Evolutionary conservation across 2,329 filamentous ascomycete genomes (phyloP), one percentile per base, ranked within the genome.

Genomic region (Aspergillus pseudoglaucus): DNA sequence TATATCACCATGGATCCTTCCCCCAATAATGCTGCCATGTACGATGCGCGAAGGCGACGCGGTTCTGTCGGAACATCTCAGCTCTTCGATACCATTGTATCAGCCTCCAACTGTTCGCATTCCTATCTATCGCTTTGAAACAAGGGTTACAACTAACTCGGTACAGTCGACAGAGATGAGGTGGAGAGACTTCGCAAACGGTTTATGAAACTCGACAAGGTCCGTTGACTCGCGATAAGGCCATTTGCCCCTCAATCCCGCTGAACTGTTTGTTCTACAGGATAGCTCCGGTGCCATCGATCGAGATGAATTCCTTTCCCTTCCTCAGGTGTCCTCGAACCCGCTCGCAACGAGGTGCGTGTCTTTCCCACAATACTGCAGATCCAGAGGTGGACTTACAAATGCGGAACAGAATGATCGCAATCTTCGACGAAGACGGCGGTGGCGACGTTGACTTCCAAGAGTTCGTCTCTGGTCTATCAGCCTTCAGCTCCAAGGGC

Each of bases 151-250:
- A 25, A 56, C 47, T 32, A 25, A 12, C 35, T 35, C 18, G 27
- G 14, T 23, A 60, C 62, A 97, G 91, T 98, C 77, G 88, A 98
- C 76, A 85, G 88, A 69, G 93, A 98, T 64, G 93, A 98, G 72
- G 90, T 98, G 51, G 93, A 97, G 68, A 83, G 93, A 63, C 78
- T 98, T 67, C 82, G 90, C 65, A 98, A 98, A 77, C 83, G 91
- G 53, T 98, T 98, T 67, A 97, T 97, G 91, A 98, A 98, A 75
- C 78, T 98, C 51, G 93, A 98, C 73, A 97, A 96, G 82, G 91
- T 93, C 44, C 49, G 61, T 9, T 18, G 18, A 14, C 18, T 17
- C 14, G 22, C 7, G 9, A 30, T 30, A 30, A 30, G 25, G 25
- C 9, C 9, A 15, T 22, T 8, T 12, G 30, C 23, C 6, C 9